A percentile compares a stretch with the other conserved stretches of the same genome.
Conservation (phyloP, 106 monocot genomes). For the Dioscorea dumetorum region DNA sequence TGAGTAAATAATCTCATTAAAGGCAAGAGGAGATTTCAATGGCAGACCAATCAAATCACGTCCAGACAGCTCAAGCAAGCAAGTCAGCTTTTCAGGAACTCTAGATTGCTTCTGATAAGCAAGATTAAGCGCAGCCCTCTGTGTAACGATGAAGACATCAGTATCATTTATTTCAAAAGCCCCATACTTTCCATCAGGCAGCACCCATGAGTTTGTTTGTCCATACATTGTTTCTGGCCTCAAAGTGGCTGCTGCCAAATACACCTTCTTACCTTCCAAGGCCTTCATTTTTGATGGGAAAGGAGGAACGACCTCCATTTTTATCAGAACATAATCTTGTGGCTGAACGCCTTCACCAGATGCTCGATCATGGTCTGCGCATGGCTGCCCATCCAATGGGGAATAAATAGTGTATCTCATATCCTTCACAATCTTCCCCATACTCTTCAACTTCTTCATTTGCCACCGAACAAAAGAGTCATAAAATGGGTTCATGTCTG, state of each 20-base stretch:
- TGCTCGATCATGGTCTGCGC: slow-evolving; percentile 93
- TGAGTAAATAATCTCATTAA: slow-evolving; percentile 68
- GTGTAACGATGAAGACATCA: slow-evolving; percentile 78
- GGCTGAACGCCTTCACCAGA: slow-evolving; percentile 91
- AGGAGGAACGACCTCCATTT: slow-evolving; percentile 79
- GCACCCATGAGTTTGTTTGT: slow-evolving; percentile 90
- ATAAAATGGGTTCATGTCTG: slow-evolving; percentile 85
- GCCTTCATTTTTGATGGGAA: slow-evolving; percentile 58
- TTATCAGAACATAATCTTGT: slow-evolving; percentile 83
- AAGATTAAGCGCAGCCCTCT: slow-evolving; percentile 73
- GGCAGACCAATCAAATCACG: slow-evolving; percentile 80
- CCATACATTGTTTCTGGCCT: slow-evolving; percentile 97
- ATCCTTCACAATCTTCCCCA: slow-evolving; percentile 86
- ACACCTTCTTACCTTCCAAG: slow-evolving; percentile 74
- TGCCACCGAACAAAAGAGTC: slow-evolving; percentile 94
- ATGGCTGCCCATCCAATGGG: slow-evolving; percentile 86
- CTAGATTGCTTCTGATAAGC: slow-evolving; percentile 74
- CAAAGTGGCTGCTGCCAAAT: slow-evolving; percentile 83
- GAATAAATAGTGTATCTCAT: slow-evolving; percentile 80
- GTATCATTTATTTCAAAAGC: slow-evolving; percentile 90
- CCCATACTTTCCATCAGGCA: slow-evolving; percentile 89
- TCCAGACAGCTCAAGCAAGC: slow-evolving; percentile 66
- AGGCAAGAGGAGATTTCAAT: slow-evolving; percentile 68
- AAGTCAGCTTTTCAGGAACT: slow-evolving; percentile 64
- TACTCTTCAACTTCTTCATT: slow-evolving; percentile 59